Base-by-base conservation (phyloP, 176 grass and related monocot genomes). In the Triticum timopheevii region DNA sequence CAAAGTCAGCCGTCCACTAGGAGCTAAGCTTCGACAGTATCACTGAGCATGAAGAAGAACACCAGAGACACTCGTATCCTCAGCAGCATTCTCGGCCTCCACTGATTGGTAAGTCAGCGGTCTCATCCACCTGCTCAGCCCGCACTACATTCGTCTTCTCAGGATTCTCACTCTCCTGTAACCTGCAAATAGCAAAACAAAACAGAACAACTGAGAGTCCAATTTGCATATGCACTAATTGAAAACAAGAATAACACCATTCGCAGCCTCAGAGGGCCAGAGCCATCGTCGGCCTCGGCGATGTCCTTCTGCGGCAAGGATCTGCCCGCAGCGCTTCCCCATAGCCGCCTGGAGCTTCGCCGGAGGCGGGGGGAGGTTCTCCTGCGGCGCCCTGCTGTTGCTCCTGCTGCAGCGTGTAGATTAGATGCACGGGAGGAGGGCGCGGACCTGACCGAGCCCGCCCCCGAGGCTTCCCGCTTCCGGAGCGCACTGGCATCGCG, bases 251-350 rank as follows among this genome's bases (percentile, higher is more conserved):
- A 76, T 1, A 39, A 31, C 31, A 5, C 56, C 88, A 82, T 61
- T 76, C 36, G 39, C 79, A 39, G 73, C 31, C 1, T 40, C 82
- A 71, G 71, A 52, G 54, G 0, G 10, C 27, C 79, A 71, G 71
- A 42, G 30, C 83, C 39, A 36, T 54, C 85, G 76, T 34, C 8
- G 3, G 38, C 85, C 85, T 77, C 85, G 49, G 85, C 13, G 34
- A 9, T 3, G 10, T 47, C 77, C 19, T 98, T 98, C 79, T 89
- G 88, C 84, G 94, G 87, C 65, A n/a, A 94, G 75, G 87, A 94
- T 87, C 92, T 94, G 92, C 15, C 80, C 82, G 62, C 90, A 98
- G 34, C 80, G 86, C 88, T 90, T 95, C 90, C 90, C 84, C 90
- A 89, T 90, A 38, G 82, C 71, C 5, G 64, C 81, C 8, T 69